Evolutionary conservation across 129 eudicot species (phyloP), one percentile per base, ranked within the genome.

Genomic region (Oenanthe sinensis): DNA sequence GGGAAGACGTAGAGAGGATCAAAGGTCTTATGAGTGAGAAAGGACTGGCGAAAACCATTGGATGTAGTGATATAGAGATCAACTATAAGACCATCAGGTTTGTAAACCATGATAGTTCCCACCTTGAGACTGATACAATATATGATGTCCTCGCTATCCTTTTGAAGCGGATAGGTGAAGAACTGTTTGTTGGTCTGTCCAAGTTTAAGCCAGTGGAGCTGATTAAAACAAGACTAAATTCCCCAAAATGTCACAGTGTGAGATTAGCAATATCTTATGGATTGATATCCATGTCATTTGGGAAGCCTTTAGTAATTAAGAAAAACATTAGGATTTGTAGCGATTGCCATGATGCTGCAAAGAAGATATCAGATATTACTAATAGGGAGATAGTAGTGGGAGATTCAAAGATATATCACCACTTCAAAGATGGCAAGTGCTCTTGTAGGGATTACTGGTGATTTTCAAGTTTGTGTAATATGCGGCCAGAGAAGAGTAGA

Each of bases 391-490:
- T 93, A 47, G 79, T 89, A n/a, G 91, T 93, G 15, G 98, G 96
- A 72, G 98, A 93, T 83, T 77, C 91, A 9, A 93, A 93, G 86
- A 87, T 91, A 24, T 89, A 82, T 87, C 98, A 93, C 76, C 97
- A 86, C 82, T 91, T 93, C 62, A 85, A 72, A 79, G 55, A 85
- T 12, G 95, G 97, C 14, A 52, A 68, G 13, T 93, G 98, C 76
- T 90, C 92, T 1, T 93, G 96, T 78, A 79, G 86, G 58, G 95
- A 87, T 89, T 93, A 91, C 67, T 93, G 98, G 98, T 91, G 79
- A 87, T 65, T n/a, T 47, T 70, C 24, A 36, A 26, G 33, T 78
- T 44, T 46, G 67, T 78, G 75, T 63, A 17, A 17, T 65, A 9
- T 45, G 44, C 42, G 26, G 46, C 47, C 16, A n/a, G 24, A 68